These are phyloP conservation scores for Alopecurus myosuroides DNA, from an alignment of 176 grass and related monocot species.

Conservation along the genomic window DNA sequence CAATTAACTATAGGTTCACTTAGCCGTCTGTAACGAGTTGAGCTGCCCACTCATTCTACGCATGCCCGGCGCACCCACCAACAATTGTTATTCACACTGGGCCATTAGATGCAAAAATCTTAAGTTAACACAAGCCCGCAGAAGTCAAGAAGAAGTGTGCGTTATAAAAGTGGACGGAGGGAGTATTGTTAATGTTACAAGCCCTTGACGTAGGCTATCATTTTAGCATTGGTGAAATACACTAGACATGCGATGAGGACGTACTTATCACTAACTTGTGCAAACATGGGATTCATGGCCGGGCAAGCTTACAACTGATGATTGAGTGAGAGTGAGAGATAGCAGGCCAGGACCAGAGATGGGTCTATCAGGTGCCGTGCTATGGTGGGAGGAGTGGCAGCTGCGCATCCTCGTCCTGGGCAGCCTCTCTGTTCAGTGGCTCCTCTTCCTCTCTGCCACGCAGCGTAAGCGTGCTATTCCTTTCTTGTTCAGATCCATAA, in stretches of 20 bases:
- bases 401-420: neutral
- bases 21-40: no score
- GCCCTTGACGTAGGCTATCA: no score
- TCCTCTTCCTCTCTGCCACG: neutral
- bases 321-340: neutral
- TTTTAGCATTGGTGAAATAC: no score
- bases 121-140: no score
- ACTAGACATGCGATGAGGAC: neutral
- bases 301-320: neutral
- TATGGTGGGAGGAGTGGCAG: neutral
- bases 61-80: neutral
- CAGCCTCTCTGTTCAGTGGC: neutral
- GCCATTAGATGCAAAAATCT: no score
- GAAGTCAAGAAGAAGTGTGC: no score
- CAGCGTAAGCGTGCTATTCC: neutral
- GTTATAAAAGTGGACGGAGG: no score
- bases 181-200: no score
- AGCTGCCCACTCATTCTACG: no score
- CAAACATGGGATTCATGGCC: no score
- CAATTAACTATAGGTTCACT: no score
- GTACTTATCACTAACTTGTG: neutral
- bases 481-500: neutral
- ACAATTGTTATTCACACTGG: neutral
- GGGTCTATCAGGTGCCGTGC: neutral
- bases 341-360: neutral